Evolutionary conservation across 2,329 filamentous ascomycete genomes (phyloP).

Genomic region (Neocatenulostroma microsporum): DNA sequence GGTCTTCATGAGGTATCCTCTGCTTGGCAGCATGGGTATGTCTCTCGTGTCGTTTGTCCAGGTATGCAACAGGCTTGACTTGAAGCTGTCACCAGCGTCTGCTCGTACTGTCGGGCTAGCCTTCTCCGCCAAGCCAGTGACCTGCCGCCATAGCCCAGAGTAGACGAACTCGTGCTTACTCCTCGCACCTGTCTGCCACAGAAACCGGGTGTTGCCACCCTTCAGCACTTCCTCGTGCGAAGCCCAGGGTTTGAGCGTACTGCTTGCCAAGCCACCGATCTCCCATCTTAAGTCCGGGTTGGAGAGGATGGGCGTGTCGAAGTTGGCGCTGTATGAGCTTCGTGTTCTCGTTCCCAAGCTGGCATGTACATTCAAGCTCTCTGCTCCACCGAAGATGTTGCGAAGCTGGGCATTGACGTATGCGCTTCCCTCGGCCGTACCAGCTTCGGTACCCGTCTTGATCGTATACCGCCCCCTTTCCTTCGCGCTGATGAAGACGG

Average conservation of each 20-base stretch:
- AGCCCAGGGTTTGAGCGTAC: constrained; percentile 84
- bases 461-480: constrained; percentile 79
- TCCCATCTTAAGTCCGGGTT: constrained; percentile 75
- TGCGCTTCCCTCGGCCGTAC: constrained; percentile 87
- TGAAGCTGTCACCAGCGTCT: constrained; percentile 85
- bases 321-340: constrained; percentile 80
- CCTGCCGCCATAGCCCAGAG: constrained; percentile 75
- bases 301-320: constrained; percentile 74
- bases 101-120: constrained; percentile 74
- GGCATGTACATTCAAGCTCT: constrained; percentile 79
- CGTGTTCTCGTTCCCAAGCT: constrained; percentile 83
- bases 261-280: constrained; percentile 71
- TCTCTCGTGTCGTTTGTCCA: constrained; percentile 76
- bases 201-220: constrained; percentile 67
- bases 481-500: constrained; percentile 67
- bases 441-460: constrained; percentile 90
- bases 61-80: constrained; percentile 75
- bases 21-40: constrained; percentile 72
- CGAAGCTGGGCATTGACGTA: constrained; percentile 81
- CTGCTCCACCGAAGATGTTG: constrained; percentile 90
- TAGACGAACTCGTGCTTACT: constrained; percentile 72
- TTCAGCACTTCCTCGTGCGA: constrained; percentile 85
- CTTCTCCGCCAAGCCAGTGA: constrained; percentile 66
- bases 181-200: constrained; percentile 56
- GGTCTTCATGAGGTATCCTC: constrained; percentile 72